Evolutionary conservation across 139 green algal genomes (phyloP), one percentile per base, ranked within the genome.

Genomic region (Picochlorum costavermella): DNA sequence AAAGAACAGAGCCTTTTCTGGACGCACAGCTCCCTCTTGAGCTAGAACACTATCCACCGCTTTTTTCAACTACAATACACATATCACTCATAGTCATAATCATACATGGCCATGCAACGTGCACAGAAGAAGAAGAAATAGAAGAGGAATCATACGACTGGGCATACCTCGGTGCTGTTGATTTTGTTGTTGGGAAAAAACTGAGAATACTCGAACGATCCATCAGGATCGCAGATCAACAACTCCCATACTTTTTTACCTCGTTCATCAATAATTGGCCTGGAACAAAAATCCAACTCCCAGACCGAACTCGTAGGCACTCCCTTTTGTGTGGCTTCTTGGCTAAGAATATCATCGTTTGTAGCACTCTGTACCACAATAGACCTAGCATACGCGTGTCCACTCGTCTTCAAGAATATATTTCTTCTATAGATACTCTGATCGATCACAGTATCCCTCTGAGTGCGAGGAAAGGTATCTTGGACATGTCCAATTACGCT

Each of bases 221-320:
- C 73, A 37, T 87, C 70, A 2, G 86, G 68, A 67, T 91, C 81
- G 69, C 83, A 95, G 5, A 99, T 82, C 1, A 98, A 71, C 43
- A 99, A 88, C 83, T 99, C 92, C 93, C 93, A 98, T n/a, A 95
- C 77, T 63, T 96, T 97, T 81, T 99, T 99, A 48, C 88, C 88
- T 3, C 92, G 75, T 60, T 95, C 92, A 61, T 99, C 94, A 33
- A 97, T 58, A 31, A 99, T 79, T 5, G 94, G 94, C 5, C 94
- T 77, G 3, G 87, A 96, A 74, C 88, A 98, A 59, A 99, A 99
- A 67, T 99, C 94, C 14, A 99, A 75, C 65, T 99, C 86, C 90
- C 92, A 97, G 2, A 78, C 68, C 5, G 62, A 46, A 10, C 44
- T 43, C 16, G 37, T 63, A 6, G 70, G 70, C 62, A 68, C 64